These are phyloP conservation scores for Sequoia sempervirens DNA, from an alignment of 75 land plant genomes.

Conservation along the genomic window DNA sequence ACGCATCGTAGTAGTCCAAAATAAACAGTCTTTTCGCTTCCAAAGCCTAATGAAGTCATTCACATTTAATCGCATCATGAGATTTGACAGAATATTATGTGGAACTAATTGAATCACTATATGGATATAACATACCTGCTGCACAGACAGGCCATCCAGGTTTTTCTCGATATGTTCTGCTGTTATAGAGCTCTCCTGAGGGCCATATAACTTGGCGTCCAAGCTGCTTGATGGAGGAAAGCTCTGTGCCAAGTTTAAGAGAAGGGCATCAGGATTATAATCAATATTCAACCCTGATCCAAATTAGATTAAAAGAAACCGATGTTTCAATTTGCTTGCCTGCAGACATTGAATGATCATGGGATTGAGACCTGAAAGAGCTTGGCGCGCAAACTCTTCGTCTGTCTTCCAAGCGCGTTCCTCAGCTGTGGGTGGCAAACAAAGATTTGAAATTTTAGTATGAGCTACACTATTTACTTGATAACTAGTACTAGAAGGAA, in stretches of 20 bases:
- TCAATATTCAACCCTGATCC: background rate
- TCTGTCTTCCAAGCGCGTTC: conserved; percentile 71
- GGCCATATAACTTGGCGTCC: conserved; percentile 61
- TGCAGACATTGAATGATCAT: conserved; percentile 49
- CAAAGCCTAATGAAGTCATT: conserved; percentile 16
- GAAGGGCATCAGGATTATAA: background rate
- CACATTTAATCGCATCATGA: background rate
- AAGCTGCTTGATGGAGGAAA: conserved; percentile 74
- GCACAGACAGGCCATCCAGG: conserved; percentile 64
- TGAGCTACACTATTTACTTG: too few species aligned
- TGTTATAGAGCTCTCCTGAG: conserved; percentile 57
- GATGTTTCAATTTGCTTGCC: conserved; percentile 5
- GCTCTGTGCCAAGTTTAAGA: conserved; percentile 7
- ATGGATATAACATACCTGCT: conserved; percentile 40
- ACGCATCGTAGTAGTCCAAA: conserved; percentile 26
- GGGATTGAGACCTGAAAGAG: conserved; percentile 68
- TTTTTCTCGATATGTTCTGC: conserved; percentile 50
- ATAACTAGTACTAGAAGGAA: background rate
- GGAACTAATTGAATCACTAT: background rate
- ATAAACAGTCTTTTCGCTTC: conserved; percentile 17
- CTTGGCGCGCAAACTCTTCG: conserved; percentile 79
- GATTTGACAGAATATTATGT: too few species aligned
- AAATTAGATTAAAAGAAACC: too few species aligned
- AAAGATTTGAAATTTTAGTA: background rate
- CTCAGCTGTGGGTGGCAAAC: conserved; percentile 40